Conservation (phyloP, 31 red algal genomes). For the Porphyra umbilicalis region DNA sequence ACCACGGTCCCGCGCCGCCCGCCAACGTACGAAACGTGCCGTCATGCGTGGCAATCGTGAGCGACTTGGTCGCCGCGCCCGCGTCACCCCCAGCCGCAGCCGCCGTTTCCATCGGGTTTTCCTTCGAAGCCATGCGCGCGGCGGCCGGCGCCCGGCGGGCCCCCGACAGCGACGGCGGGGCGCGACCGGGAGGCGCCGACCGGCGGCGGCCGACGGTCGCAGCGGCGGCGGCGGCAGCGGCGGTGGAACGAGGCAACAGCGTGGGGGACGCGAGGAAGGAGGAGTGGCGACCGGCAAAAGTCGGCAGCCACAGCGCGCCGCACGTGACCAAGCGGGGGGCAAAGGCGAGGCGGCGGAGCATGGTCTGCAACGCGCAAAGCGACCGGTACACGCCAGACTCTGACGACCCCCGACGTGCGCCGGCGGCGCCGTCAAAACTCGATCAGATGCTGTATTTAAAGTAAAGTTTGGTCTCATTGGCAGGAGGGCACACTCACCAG, state of each 20-base stretch:
- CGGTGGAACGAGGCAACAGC: background rate
- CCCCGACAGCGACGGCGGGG: background rate
- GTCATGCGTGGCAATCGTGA: background rate
- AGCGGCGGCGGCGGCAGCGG: background rate
- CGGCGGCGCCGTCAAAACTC: too few species aligned
- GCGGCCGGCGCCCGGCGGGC: background rate
- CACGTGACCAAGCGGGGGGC: background rate
- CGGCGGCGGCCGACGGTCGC: background rate
- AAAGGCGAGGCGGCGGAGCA: background rate
- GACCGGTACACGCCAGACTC: too few species aligned
- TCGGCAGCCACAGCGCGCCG: background rate
- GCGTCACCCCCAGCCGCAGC: background rate
- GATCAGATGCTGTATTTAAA: too few species aligned
- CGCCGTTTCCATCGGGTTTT: background rate
- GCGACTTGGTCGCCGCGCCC: background rate
- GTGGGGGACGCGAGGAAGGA: background rate
- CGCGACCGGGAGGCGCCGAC: background rate
- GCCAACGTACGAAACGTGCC: background rate
- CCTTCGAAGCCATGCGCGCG: background rate
- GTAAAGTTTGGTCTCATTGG: too few species aligned
- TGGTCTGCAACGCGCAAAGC: too few species aligned
- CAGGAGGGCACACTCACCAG: too few species aligned
- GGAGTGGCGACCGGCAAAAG: background rate
- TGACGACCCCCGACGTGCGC: too few species aligned
- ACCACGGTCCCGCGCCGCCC: too few species aligned